Base-by-base conservation (phyloP, 352 stramenopile genomes). In the Pythium aquatile region DNA sequence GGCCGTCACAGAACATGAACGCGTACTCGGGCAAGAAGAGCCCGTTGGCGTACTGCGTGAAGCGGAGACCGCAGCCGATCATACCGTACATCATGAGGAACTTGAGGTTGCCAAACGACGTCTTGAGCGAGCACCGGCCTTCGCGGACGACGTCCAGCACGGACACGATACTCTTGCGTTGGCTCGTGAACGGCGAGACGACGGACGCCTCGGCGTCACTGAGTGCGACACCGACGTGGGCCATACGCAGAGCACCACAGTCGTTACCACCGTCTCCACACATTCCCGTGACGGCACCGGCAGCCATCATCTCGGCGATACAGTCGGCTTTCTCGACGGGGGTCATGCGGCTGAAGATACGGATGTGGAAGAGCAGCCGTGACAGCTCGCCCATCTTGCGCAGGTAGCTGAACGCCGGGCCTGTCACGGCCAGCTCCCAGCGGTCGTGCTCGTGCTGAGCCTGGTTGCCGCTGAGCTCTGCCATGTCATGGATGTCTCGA, bases 171-270 rank as follows among this genome's bases (percentile, higher is more conserved):
- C 63, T 78, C 65, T 96, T 94, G 30, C 80, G 66, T 39, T 84
- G 69, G 58, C 81, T 93, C 44, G 87, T 95, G 63, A 97, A 96
- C 30, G 87, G 87, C 26, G 88, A 79, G 6, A 72, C 77, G 73
- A 56, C 95, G 76, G 74, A 96, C 73, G 90, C 90, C 58, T 98
- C 89, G 0, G 87, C 76, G 66, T 95, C 83, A 46, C 86, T 97
- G 26, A 97, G 75, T 20, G 92, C 90, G 33, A 98, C 79, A 51
- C 90, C 90, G 16, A 97, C 87, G 72, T 97, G 90, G 16, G 89
- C 90, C n/a, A 91, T 85, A 62, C 90, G 91, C n/a, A 98, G 65
- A 32, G 90, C 90, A 59, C 92, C 90, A 61, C 89, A 97, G 62
- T 98, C 92, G 65, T 98, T 98, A 17, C 89, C 89, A 49, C 85